These are phyloP conservation scores for Solanum hybrid DNA, from an alignment of 305 asterid species.

Conservation along the genomic window DNA sequence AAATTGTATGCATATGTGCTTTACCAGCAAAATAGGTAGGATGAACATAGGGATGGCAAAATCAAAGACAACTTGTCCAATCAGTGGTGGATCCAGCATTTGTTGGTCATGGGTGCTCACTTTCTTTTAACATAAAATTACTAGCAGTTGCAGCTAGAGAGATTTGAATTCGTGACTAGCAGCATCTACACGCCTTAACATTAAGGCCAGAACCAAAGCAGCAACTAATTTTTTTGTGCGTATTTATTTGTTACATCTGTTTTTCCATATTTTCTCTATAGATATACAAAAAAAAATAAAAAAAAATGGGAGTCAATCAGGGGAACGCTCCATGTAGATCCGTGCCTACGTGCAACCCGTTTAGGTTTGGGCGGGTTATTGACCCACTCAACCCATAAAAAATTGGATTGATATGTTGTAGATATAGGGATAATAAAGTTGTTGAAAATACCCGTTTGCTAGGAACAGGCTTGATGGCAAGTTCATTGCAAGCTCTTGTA, in stretches of 20 bases:
- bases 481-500: conserved; percentile 80
- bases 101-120: background rate
- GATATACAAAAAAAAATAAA: background rate
- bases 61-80: background rate
- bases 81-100: background rate
- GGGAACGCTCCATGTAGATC: background rate
- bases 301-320: background rate
- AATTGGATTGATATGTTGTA: background rate
- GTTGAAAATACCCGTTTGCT: conserved; percentile 61
- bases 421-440: background rate
- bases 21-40: background rate
- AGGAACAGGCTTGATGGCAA: conserved; percentile 69
- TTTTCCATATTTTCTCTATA: background rate
- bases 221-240: background rate
- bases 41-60: background rate
- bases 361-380: background rate
- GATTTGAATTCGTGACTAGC: background rate
- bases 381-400: background rate
- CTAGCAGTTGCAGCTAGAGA: background rate
- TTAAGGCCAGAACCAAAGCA: background rate
- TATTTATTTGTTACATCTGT: too few species aligned
- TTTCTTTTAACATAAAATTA: too few species aligned
- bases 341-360: background rate
- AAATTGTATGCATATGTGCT: background rate
- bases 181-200: background rate